Base-by-base conservation (phyloP, 2,329 filamentous ascomycete species). In the Xylaria sp. region DNA sequence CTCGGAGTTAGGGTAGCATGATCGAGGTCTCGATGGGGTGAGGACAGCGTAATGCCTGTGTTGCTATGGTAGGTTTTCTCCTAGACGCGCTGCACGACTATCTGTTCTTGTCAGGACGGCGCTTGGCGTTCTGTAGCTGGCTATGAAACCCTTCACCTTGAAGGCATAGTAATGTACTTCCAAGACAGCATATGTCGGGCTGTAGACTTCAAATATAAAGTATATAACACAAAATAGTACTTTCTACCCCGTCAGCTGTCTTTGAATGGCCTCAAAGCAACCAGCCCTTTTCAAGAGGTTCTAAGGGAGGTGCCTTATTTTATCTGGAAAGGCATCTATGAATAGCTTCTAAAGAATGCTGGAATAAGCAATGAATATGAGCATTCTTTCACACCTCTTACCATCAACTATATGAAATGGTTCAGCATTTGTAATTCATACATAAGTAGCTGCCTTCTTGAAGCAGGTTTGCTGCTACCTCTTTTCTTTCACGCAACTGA, bases 261-360 rank as follows among this genome's bases (percentile, higher is more conserved):
- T 64, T 72, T 65, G 51, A 66, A 33, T 33, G 23, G 15, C 25
- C 39, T 63, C 43, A 69, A 70, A 70, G 66, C 60, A 49, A 52
- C 15, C n/a, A 10, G 5, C 18, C 13, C 3, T 15, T 49, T 39
- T n/a, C 28, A 18, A 7, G 4, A 13, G 7, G 10, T n/a, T 9
- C 28, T 13, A n/a, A n/a, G 31, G 13, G 20, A 33, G 7, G 6
- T 15, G 23, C 20, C 20, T 5, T 4, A 31, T 13, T 41, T 1
- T 8, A 10, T 23, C 20, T 43, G 23, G 7, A 64, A 64, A 58
- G 43, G 15, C 28, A 39, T 25, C 31, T n/a, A 46, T n/a, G 18
- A 46, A n/a, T 2, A 18, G 5, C 41, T 46, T 46, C 18, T 9
- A 10, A 36, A 36, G 8, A 8, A 9, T 10, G 33, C 33, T 36